Percentiles rank a stretch among this genome's conserved stretches.
These are phyloP conservation scores for Nigrograna mackinnonii DNA, from an alignment of 2,329 filamentous ascomycete species.

Conservation along the genomic window DNA sequence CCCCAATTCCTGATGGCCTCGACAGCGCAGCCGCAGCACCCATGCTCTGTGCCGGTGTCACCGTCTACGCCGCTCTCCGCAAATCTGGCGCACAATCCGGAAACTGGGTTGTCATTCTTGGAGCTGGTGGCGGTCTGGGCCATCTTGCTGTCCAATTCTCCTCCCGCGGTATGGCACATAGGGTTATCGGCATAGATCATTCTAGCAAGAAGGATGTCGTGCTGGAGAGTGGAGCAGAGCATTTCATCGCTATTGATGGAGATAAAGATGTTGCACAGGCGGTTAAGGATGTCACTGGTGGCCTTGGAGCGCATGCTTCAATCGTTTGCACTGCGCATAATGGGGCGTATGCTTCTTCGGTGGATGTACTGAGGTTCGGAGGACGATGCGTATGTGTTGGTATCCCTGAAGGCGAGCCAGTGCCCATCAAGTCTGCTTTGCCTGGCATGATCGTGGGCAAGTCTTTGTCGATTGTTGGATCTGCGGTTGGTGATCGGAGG, in stretches of 20 bases:
- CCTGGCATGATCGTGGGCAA: conserved; percentile 48
- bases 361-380: conserved; percentile 49
- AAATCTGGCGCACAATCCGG: conserved; percentile 63
- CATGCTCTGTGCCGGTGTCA: conserved; percentile 63
- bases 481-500: conserved; percentile 49
- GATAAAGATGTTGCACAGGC: conserved; percentile 55
- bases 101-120: conserved; percentile 61
- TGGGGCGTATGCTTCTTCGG: conserved; percentile 46
- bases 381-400: conserved; percentile 52
- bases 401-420: conserved; percentile 50
- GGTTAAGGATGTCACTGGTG: conserved; percentile 60
- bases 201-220: conserved; percentile 66
- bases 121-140: conserved; percentile 66
- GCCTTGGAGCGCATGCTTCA: conserved; percentile 63
- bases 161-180: neutral
- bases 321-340: conserved; percentile 58
- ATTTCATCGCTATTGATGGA: conserved; percentile 66
- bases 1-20: conserved; percentile 68
- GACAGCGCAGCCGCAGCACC: conserved; percentile 65
- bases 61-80: conserved; percentile 67
- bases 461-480: conserved; percentile 48
- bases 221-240: conserved; percentile 65
- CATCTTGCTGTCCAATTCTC: conserved; percentile 52
- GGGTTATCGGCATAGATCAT: conserved; percentile 59
- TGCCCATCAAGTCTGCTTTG: conserved; percentile 47